Evolutionary conservation across 2,329 filamentous ascomycete species (phyloP).

Genomic region (Ascochyta viciae-villosae): DNA sequence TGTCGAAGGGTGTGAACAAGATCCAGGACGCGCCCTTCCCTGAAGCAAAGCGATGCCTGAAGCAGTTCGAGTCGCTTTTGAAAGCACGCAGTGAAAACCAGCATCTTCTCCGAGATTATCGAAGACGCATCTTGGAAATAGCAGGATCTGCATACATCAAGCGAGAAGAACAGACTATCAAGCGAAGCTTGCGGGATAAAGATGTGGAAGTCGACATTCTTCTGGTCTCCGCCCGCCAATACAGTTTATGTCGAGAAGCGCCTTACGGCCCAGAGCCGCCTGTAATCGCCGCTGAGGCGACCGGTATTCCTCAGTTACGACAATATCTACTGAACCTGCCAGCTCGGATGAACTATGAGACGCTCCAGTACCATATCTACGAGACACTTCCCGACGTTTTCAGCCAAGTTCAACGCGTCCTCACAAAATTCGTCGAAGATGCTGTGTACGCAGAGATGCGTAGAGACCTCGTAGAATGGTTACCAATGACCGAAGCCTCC

Average conservation of each 20-base stretch:
- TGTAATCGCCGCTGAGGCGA: neutral
- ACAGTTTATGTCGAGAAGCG: neutral
- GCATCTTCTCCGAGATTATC: neutral
- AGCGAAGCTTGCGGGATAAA: constrained; percentile 1
- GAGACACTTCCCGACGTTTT: constrained; percentile 8
- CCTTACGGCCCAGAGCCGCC: neutral
- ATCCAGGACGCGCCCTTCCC: neutral
- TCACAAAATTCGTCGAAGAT: constrained; percentile 13
- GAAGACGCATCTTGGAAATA: neutral
- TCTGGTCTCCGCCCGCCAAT: constrained; percentile 8
- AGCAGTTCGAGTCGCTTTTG: neutral
- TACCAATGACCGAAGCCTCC: neutral
- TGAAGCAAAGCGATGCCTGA: neutral
- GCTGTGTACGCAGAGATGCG: constrained; percentile 15
- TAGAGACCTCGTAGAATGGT: neutral
- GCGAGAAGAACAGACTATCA: constrained; percentile 5
- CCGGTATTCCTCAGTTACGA: constrained; percentile 12
- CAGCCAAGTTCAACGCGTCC: neutral
- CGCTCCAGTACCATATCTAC: constrained; percentile 14
- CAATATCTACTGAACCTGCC: constrained; percentile 10
- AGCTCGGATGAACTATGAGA: constrained; percentile 8
- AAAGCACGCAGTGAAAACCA: neutral
- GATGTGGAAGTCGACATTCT: constrained; percentile 7
- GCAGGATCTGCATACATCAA: constrained; percentile 8
- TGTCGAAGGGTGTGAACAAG: neutral